Evolutionary conservation across 805 yeast genomes (phyloP).

Genomic region (Candida chilensis): DNA sequence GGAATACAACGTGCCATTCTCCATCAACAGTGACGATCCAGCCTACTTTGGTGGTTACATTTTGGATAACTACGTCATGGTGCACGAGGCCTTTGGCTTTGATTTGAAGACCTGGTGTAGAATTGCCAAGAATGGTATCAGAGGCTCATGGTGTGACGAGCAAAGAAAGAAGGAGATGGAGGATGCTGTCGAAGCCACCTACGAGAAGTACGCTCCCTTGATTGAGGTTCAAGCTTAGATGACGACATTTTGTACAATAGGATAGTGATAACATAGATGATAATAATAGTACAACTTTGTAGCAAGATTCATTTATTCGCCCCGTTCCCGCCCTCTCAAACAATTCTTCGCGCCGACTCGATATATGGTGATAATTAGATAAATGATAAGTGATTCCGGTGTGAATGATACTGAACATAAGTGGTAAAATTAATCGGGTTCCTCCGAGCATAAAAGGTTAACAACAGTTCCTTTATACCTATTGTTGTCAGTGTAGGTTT

Average conservation of each 20-base stretch:
- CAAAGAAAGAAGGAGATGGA: conserved; percentile 42
- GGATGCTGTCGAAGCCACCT: conserved; percentile 31
- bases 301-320: too few species aligned
- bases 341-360: background rate
- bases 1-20: conserved; percentile 58
- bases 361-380: background rate
- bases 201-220: conserved; percentile 18
- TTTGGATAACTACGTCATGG: conserved; percentile 62
- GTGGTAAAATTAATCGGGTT: too few species aligned
- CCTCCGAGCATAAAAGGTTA: background rate
- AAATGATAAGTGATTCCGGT: background rate
- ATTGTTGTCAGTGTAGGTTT: background rate
- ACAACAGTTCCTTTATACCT: background rate
- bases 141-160: conserved; percentile 67
- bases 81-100: conserved; percentile 60
- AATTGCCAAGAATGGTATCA: conserved; percentile 57
- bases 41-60: conserved; percentile 84
- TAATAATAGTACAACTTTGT: too few species aligned
- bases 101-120: conserved; percentile 48
- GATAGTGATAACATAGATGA: too few species aligned
- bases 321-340: background rate
- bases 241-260: too few species aligned
- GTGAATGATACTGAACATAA: background rate
- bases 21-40: conserved; percentile 73
- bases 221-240: too few species aligned